Percentiles rank a stretch among this genome's conserved stretches.
phyloP scores from a whole-genome alignment of 2,329 filamentous ascomycete genomes.

The Thermoascus crustaceus region DNA sequence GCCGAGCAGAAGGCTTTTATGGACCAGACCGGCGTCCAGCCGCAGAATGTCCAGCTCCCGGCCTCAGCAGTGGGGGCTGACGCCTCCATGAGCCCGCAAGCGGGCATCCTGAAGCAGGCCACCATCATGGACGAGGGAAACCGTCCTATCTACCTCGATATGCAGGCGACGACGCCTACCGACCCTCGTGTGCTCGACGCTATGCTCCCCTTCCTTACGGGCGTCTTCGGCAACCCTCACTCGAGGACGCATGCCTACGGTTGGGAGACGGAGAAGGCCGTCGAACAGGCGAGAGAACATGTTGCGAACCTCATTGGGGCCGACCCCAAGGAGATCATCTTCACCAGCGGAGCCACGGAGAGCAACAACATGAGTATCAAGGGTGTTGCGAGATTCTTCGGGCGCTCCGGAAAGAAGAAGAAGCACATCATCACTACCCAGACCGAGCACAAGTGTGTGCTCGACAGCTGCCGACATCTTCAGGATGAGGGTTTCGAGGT shows the following conservation, averaged over 20 bases:
- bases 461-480: slow-evolving; percentile 93
- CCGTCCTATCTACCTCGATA: slow-evolving; percentile 93
- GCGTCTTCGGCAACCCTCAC: slow-evolving; percentile 93
- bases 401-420: slow-evolving; percentile 92
- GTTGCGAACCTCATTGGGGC: slow-evolving; percentile 84
- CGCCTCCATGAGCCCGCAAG: slow-evolving; percentile 71
- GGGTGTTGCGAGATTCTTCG: slow-evolving; percentile 92
- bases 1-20: slow-evolving; percentile 76
- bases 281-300: slow-evolving; percentile 77
- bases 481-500: slow-evolving; percentile 95
- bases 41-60: slow-evolving; percentile 53
- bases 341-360: slow-evolving; percentile 95
- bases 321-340: slow-evolving; percentile 96
- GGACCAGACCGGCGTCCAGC: slow-evolving; percentile 47
- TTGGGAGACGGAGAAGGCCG: slow-evolving; percentile 93
- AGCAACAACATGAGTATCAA: slow-evolving; percentile 99
- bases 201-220: slow-evolving; percentile 92
- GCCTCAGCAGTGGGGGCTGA: slow-evolving; percentile 52
- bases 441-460: slow-evolving; percentile 97
- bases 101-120: slow-evolving; percentile 78
- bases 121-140: slow-evolving; percentile 88
- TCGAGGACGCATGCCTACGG: slow-evolving; percentile 96
- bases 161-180: slow-evolving; percentile 93
- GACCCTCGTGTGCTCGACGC: slow-evolving; percentile 92
- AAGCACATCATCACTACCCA: slow-evolving; percentile 96